phyloP scores from a whole-genome alignment of 2,329 filamentous ascomycete genomes.

The Botrytis aclada region DNA sequence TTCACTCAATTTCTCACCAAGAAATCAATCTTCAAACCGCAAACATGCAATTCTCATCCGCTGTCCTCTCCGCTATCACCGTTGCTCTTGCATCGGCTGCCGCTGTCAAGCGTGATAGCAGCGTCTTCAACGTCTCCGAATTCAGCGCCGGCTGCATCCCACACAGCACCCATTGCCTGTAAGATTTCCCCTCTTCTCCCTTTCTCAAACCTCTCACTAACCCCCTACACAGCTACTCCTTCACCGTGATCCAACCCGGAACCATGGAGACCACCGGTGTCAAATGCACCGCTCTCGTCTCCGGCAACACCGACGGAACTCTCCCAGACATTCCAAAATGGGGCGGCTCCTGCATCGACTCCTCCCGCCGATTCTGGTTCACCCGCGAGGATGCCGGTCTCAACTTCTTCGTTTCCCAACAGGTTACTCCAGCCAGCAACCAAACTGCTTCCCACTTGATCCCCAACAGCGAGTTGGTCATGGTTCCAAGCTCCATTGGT shows the following conservation, averaged over 20 bases:
- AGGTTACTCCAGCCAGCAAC: not conserved
- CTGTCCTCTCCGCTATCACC: slow-evolving; percentile 5
- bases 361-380: not conserved
- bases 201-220: not conserved
- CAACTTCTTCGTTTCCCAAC: not conserved
- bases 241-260: not conserved
- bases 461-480: not conserved
- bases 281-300: not conserved
- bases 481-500: accelerated
- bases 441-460: not conserved
- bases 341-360: not conserved
- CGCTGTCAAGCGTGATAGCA: not conserved
- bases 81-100: slow-evolving; percentile 1
- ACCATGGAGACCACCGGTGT: not conserved
- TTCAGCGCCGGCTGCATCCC: not conserved
- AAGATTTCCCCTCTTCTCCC: not conserved
- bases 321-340: not conserved
- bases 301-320: no score
- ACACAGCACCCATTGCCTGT: not conserved
- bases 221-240: not conserved
- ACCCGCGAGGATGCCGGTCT: not conserved
- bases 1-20: not conserved
- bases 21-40: not conserved
- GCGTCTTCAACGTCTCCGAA: not conserved
- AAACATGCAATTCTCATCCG: slow-evolving; percentile 3